These are phyloP conservation scores for Quercus bicolor DNA, from an alignment of 306 rosid species.

Conservation along the genomic window DNA sequence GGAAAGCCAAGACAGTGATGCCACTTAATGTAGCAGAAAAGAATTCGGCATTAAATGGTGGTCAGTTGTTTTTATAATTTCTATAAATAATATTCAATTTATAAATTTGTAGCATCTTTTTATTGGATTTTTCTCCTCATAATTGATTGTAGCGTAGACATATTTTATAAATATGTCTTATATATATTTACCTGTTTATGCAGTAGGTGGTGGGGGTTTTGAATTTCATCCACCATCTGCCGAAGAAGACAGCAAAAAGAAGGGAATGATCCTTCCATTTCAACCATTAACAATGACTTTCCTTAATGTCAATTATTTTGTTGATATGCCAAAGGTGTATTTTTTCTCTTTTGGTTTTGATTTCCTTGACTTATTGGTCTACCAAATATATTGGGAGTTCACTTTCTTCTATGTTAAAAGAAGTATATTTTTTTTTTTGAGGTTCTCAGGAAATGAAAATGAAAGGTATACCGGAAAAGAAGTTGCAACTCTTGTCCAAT, in stretches of 20 bases:
- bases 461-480: conserved; percentile 65
- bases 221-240: conserved; percentile 18
- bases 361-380: neutral
- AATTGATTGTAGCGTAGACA: neutral
- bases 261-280: conserved; percentile 97
- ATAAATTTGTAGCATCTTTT: neutral
- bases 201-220: conserved; percentile 25
- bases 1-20: conserved; percentile 52
- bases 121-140: neutral
- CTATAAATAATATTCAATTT: neutral
- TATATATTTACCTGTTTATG: conserved; percentile 19
- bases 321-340: conserved; percentile 82
- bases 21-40: conserved; percentile 38
- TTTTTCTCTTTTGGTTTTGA: conserved; percentile 3
- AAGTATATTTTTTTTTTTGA: neutral
- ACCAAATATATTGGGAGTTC: neutral
- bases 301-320: conserved; percentile 75
- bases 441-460: conserved; percentile 52
- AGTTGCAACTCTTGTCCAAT: conserved; percentile 68
- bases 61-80: conserved; percentile 27
- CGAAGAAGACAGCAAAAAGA: conserved; percentile 20
- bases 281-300: conserved; percentile 90
- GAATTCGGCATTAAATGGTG: conserved; percentile 32
- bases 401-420: neutral
- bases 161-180: conserved; percentile 12